Evolutionary conservation across 2,329 filamentous ascomycete species (phyloP).

Genomic region (Macrophomina phaseolina): DNA sequence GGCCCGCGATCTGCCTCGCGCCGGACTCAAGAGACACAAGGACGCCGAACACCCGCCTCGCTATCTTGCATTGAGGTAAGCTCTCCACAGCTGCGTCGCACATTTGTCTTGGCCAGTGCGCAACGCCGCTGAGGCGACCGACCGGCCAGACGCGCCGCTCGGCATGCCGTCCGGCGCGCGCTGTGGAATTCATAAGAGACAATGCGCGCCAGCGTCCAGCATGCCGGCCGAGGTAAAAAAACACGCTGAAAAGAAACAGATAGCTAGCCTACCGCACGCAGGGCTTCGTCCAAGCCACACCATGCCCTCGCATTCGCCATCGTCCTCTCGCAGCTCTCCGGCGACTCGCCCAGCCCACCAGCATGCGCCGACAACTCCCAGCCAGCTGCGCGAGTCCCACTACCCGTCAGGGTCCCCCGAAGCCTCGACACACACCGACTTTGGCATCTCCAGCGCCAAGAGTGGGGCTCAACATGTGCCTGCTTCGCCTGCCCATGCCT

Average conservation of each 20-base stretch:
- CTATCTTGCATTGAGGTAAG: neutral
- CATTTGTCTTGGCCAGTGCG: neutral
- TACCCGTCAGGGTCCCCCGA: constrained; percentile 50
- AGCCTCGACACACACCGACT: constrained; percentile 38
- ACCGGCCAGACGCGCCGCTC: neutral
- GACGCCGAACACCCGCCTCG: neutral
- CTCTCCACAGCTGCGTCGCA: neutral
- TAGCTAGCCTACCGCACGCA: constrained; percentile 19
- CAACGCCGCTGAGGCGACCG: neutral
- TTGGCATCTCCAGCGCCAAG: constrained; percentile 30
- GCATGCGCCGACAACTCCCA: constrained; percentile 45
- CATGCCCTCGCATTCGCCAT: constrained; percentile 31
- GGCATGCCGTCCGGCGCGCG: constrained; percentile 5
- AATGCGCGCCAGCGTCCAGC: neutral
- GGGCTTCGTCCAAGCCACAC: constrained; percentile 34
- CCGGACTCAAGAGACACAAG: neutral
- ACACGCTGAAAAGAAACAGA: constrained; percentile 4
- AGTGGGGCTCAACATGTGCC: constrained; percentile 32
- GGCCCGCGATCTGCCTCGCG: constrained; percentile 4
- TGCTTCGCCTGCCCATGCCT: constrained; percentile 38
- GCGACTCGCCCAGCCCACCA: constrained; percentile 37
- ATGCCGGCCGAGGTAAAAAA: constrained; percentile 4
- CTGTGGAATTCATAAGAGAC: neutral
- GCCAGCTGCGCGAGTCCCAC: constrained; percentile 50
- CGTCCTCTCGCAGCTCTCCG: constrained; percentile 39